Evolutionary conservation across 495 filamentous ascomycete species (phyloP).

Genomic region (Saxophila tyrrhenica): DNA sequence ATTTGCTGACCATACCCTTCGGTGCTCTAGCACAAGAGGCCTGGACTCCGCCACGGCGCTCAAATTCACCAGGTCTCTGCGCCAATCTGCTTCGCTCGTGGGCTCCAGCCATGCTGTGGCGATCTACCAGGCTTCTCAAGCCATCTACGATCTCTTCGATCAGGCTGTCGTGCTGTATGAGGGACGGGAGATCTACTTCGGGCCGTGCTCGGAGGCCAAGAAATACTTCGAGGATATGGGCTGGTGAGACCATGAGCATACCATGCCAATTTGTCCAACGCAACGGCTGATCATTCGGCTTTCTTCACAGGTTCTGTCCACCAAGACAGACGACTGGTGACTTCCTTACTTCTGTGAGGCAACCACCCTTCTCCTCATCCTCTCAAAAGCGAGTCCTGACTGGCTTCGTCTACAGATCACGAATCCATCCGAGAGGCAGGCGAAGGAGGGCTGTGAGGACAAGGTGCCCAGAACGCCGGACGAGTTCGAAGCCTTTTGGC

Average conservation of each 20-base stretch:
- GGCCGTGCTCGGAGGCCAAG: conserved; percentile 44
- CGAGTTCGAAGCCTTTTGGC: conserved; percentile 21
- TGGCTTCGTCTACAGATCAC: no score
- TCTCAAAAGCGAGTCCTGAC: no score
- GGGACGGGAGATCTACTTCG: conserved; percentile 59
- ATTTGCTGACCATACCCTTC: no score
- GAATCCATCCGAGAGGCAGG: conserved; percentile 12
- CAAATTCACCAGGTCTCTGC: conserved; percentile 12
- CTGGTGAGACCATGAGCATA: no score
- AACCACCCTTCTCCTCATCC: no score
- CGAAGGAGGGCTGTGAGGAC: conserved; percentile 22
- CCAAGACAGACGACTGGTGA: conserved; percentile 20
- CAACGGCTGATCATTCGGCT: no score
- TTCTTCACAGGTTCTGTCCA: no score
- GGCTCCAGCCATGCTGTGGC: conserved; percentile 12
- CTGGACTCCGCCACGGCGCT: conserved; percentile 18
- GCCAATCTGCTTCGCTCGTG: conserved; percentile 7
- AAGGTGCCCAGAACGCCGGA: conserved; percentile 22
- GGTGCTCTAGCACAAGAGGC: conserved; percentile 18
- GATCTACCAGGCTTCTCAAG: conserved; percentile 21
- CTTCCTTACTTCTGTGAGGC: conserved; percentile 21
- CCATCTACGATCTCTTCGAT: conserved; percentile 22
- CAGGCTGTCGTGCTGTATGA: conserved; percentile 45
- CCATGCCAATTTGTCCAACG: no score
- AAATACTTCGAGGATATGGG: conserved; percentile 46